Percentiles rank a stretch among this genome's conserved stretches.
Evolutionary conservation across 768 basidiomycete species (phyloP).

Genomic region (Grammothele lineata): DNA sequence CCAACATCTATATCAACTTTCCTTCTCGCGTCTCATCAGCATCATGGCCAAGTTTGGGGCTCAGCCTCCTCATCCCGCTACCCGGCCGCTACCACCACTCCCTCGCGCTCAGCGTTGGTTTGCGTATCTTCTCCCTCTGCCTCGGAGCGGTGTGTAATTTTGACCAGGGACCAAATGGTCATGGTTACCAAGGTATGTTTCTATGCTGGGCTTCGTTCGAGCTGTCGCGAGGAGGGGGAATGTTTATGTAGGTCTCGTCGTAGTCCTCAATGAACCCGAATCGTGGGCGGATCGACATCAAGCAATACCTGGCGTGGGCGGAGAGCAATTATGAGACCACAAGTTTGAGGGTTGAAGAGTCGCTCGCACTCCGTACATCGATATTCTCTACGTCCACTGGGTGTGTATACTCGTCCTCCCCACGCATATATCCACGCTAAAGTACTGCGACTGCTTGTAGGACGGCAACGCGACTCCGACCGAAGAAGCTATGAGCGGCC

Average conservation of each 20-base stretch:
- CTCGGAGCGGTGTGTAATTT: slow-evolving; percentile 37
- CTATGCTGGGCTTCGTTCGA: too few relatives aligned
- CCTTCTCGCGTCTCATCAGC: too few relatives aligned
- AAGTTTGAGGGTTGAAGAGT: slow-evolving; percentile 27
- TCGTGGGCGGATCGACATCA: not conserved
- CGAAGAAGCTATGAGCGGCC: slow-evolving; percentile 50
- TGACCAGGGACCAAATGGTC: slow-evolving; percentile 40
- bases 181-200: slow-evolving; percentile 43
- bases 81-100: slow-evolving; percentile 28
- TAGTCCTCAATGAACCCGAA: not conserved
- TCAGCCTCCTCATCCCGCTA: slow-evolving; percentile 13
- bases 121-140: slow-evolving; percentile 34
- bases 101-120: slow-evolving; percentile 31
- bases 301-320: not conserved
- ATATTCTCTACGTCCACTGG: slow-evolving; percentile 43
- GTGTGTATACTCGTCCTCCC: not conserved
- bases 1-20: too few relatives aligned
- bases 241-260: too few relatives aligned
- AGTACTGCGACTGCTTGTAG: not conserved
- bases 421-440: not conserved
- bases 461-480: slow-evolving; percentile 50
- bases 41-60: too few relatives aligned
- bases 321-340: slow-evolving; percentile 40
- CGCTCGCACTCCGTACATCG: slow-evolving; percentile 41
- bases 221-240: too few relatives aligned